Base-by-base conservation (phyloP, 1,139 yeast species). In the Nakaseomyces delphensis region DNA sequence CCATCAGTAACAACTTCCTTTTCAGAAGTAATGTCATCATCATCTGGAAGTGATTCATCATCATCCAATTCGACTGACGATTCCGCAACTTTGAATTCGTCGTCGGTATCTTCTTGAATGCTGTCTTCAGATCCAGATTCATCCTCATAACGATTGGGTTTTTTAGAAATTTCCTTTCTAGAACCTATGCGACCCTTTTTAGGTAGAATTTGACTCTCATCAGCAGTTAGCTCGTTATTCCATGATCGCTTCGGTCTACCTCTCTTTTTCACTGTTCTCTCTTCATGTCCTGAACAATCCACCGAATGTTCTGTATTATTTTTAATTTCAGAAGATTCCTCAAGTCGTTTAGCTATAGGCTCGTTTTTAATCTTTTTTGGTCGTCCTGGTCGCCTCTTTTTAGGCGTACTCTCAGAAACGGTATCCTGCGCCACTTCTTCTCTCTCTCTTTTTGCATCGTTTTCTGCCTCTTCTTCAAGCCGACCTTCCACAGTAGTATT, bases 231-330 rank as follows among this genome's bases (percentile, higher is more conserved):
- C 30, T 24, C 36, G 14, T n/a, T n/a, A 15, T 8, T 20, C 32
- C 48, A 48, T 28, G 51, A 27, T 30, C 15, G 40, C 46, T 41
- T 52, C 48, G 20, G 51, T 47, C 7, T 43, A 41, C 41, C 52
- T 55, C 3, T 55, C 50, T 15, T 50, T 21, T 33, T 18, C 13
- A 9, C 24, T 11, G 7, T 19, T n/a, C n/a, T n/a, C n/a, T n/a
- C n/a, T n/a, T n/a, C n/a, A n/a, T n/a, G n/a, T n/a, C n/a, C n/a
- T n/a, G n/a, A n/a, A n/a, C n/a, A n/a, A n/a, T n/a, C n/a, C n/a
- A n/a, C n/a, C n/a, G n/a, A n/a, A n/a, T n/a, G 6, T 21, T 21
- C 24, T 21, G 6, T 9, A 21, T 9, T 21, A 6, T 21, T 21
- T 9, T 21, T 9, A 21, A 9, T 21, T 21, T 6, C 24, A 21